Conservation (phyloP, 495 filamentous ascomycete species). For the Annulohypoxylon moriforme region DNA sequence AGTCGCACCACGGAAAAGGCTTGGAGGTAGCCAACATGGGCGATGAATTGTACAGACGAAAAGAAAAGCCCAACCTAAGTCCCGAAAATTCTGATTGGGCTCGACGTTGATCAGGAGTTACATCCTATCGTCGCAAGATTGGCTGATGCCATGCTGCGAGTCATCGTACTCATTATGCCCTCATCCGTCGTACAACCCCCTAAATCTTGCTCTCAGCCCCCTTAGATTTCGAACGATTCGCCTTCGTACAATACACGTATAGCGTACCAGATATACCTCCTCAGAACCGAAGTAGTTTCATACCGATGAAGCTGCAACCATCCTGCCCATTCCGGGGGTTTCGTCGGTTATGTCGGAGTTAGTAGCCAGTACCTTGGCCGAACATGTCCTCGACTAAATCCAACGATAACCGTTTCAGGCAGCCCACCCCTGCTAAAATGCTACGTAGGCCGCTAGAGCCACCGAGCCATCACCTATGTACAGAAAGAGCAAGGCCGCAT, state of each 20-base stretch:
- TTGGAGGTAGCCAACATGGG: slow-evolving; percentile 27
- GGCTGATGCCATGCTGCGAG: slow-evolving; percentile 16
- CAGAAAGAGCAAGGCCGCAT: neutral
- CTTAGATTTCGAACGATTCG: slow-evolving; percentile 11
- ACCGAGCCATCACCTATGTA: slow-evolving; percentile 18
- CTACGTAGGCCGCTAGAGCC: slow-evolving; percentile 21
- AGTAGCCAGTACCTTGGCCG: slow-evolving; percentile 23
- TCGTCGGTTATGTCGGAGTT: slow-evolving; percentile 22
- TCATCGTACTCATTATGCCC: slow-evolving; percentile 7
- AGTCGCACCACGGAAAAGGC: slow-evolving; percentile 29
- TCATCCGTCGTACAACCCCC: slow-evolving; percentile 19
- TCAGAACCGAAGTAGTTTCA: slow-evolving; percentile 27
- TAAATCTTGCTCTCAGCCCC: slow-evolving; percentile 18
- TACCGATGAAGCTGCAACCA: slow-evolving; percentile 17
- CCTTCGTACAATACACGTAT: slow-evolving; percentile 9
- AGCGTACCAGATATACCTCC: slow-evolving; percentile 24
- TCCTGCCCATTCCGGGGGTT: slow-evolving; percentile 1
- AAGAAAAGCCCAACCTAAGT: slow-evolving; percentile 29
- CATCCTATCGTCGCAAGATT: slow-evolving; percentile 8
- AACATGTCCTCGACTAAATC: slow-evolving; percentile 21
- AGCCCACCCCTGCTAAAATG: slow-evolving; percentile 22
- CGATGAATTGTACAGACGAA: slow-evolving; percentile 27
- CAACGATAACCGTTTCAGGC: slow-evolving; percentile 35
- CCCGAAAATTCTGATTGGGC: slow-evolving; percentile 13
- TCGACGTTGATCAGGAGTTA: slow-evolving; percentile 13